A percentile compares a stretch with the other conserved stretches of the same genome.
phyloP scores from a whole-genome alignment of 2,329 filamentous ascomycete genomes.

The Elsinoe necatrix region DNA sequence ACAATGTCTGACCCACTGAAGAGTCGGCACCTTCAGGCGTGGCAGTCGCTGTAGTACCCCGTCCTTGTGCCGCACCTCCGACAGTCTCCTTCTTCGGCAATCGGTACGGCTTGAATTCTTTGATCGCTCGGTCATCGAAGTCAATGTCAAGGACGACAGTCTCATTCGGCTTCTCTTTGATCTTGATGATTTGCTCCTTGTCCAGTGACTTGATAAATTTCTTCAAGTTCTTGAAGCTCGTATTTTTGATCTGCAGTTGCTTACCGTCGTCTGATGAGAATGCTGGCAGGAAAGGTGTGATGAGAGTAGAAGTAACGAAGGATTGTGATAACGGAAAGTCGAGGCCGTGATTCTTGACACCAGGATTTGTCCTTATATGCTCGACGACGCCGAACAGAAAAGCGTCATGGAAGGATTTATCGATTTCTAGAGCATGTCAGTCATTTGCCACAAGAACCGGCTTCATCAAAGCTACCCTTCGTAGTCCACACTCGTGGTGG shows the following conservation, averaged over 20 bases:
- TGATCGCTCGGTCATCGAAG: constrained; percentile 48
- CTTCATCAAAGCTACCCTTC: constrained; percentile 37
- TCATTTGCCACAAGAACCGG: constrained; percentile 14
- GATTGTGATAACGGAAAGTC: constrained; percentile 57
- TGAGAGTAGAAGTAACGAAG: constrained; percentile 52
- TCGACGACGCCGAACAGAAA: constrained; percentile 56
- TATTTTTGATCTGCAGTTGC: constrained; percentile 60
- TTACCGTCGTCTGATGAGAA: constrained; percentile 47
- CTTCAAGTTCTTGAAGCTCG: constrained; percentile 60
- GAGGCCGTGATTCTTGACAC: constrained; percentile 46
- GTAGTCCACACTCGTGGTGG: constrained; percentile 48
- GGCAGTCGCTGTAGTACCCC: constrained; percentile 32
- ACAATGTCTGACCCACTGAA: constrained; percentile 41
- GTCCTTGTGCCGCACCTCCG: constrained; percentile 31
- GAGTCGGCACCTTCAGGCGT: constrained; percentile 31
- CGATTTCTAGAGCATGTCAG: constrained; percentile 48
- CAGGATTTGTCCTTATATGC: constrained; percentile 48
- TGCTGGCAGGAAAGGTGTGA: constrained; percentile 58
- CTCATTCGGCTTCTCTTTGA: constrained; percentile 57
- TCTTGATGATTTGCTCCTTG: constrained; percentile 54
- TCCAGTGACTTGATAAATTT: constrained; percentile 62
- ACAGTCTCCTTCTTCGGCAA: constrained; percentile 49
- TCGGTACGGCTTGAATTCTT: constrained; percentile 53
- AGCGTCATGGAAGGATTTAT: constrained; percentile 55
- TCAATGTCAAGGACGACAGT: constrained; percentile 57